Conservation (phyloP, 495 filamentous ascomycete species). For the Penicillium salamii region DNA sequence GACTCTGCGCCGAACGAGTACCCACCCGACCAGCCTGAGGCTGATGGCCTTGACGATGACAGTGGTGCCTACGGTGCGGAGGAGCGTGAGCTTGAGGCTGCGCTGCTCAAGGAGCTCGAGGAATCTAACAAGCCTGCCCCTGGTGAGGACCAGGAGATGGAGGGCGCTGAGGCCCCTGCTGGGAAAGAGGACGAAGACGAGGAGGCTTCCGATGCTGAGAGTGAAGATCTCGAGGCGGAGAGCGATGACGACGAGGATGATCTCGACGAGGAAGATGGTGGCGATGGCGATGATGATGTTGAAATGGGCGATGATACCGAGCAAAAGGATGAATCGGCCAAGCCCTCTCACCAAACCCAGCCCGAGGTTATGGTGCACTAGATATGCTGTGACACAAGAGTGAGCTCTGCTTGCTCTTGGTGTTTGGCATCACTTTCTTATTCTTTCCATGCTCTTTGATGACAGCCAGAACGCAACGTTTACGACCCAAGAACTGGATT, state of each 20-base stretch:
- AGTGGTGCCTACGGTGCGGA: conserved; percentile 84
- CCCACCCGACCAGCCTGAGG: conserved; percentile 95
- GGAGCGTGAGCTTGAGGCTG: conserved; percentile 51
- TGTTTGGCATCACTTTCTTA: not conserved
- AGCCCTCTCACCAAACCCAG: conserved; percentile 38
- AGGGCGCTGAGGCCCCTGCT: conserved; percentile 58
- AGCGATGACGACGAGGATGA: conserved; percentile 87
- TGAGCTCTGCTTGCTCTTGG: not conserved
- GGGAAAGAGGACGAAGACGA: conserved; percentile 67
- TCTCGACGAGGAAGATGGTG: conserved; percentile 68
- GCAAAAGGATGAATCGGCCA: conserved; percentile 36
- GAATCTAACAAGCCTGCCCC: conserved; percentile 51
- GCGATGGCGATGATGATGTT: conserved; percentile 74
- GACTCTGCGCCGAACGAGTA: conserved; percentile 94
- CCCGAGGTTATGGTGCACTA: conserved; percentile 55
- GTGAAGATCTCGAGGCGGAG: conserved; percentile 94
- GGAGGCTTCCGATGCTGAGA: conserved; percentile 79
- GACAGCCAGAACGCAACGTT: conserved; percentile 33
- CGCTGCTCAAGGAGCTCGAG: conserved; percentile 56
- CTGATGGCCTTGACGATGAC: conserved; percentile 81
- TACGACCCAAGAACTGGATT: conserved; percentile 27
- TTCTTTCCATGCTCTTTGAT: conserved; percentile 1
- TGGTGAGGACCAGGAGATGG: conserved; percentile 80
- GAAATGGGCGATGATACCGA: conserved; percentile 71
- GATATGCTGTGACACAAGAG: not conserved